phyloP scores from a whole-genome alignment of 148 eudicot genomes.

The Nepenthes mirabilis region DNA sequence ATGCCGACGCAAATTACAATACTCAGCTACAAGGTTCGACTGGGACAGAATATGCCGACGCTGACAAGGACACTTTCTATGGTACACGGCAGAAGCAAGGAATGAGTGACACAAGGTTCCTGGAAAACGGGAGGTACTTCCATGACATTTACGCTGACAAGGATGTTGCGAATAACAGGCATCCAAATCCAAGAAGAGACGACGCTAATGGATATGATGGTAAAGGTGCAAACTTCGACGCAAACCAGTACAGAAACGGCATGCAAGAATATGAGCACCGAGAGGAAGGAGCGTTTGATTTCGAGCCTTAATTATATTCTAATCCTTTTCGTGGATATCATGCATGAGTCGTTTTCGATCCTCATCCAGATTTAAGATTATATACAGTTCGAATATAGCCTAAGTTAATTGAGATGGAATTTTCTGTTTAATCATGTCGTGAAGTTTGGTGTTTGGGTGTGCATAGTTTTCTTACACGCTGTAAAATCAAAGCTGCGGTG shows the following conservation, averaged over 20 bases:
- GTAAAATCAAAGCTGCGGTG: no score
- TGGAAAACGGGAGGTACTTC: conserved; percentile 65
- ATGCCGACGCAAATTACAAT: no score
- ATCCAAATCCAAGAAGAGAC: conserved; percentile 15
- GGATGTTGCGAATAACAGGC: conserved; percentile 8
- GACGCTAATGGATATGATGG: conserved; percentile 23
- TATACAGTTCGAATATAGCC: no score
- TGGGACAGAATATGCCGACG: background rate
- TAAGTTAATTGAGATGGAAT: no score
- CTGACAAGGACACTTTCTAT: background rate
- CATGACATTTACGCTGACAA: conserved; percentile 32
- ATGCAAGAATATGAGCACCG: conserved; percentile 13
- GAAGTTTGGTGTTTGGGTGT: no score
- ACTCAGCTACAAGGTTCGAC: no score
- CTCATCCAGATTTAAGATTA: no score
- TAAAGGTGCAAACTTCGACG: conserved; percentile 12
- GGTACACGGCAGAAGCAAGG: conserved; percentile 35
- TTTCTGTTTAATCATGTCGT: no score
- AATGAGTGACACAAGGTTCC: conserved; percentile 78
- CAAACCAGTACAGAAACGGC: background rate
- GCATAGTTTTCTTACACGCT: no score
- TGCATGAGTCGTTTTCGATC: no score
- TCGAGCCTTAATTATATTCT: conserved; percentile 11
- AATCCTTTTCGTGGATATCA: no score
- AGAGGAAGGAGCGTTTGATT: conserved; percentile 18